Evolutionary conservation across 192 early-diverging fungal species (phyloP).

Genomic region (Gigaspora rosea): DNA sequence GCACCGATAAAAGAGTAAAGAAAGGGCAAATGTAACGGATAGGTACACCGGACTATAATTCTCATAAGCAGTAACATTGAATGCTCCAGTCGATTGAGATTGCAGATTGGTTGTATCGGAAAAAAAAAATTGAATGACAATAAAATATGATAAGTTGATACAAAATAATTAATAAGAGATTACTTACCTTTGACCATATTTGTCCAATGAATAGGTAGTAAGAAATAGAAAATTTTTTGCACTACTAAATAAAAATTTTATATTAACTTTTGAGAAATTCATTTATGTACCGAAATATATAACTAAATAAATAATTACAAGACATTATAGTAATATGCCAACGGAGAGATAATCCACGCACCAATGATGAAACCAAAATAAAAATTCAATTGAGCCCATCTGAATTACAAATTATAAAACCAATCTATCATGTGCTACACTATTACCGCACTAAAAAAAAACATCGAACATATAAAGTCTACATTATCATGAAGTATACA

Average conservation of each 20-base stretch:
- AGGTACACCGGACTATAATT: slow-evolving; percentile 59
- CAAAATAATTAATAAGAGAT: not conserved
- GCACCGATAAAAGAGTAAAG: slow-evolving; percentile 57
- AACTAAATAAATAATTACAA: slow-evolving; percentile 6
- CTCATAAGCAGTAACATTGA: slow-evolving; percentile 56
- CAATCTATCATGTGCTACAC: not conserved
- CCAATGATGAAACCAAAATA: slow-evolving; percentile 62
- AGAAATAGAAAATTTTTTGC: slow-evolving; percentile 1
- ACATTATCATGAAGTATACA: slow-evolving; percentile 70
- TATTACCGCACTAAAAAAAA: slow-evolving; percentile 10
- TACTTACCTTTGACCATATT: slow-evolving; percentile 14
- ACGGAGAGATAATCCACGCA: slow-evolving; percentile 4
- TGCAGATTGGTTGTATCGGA: slow-evolving; percentile 54
- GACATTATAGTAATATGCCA: not conserved
- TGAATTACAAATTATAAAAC: not conserved
- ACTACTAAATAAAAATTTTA: not conserved
- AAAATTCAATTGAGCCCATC: slow-evolving; percentile 66
- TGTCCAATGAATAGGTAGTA: not conserved
- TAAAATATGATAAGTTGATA: no score
- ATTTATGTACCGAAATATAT: not conserved
- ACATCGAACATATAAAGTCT: slow-evolving; percentile 15
- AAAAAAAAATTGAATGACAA: not conserved
- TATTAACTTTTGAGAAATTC: not conserved
- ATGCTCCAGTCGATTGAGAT: slow-evolving; percentile 34
- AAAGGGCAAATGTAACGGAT: slow-evolving; percentile 57